These are phyloP conservation scores for Rhypophila decipiens DNA, from an alignment of 495 filamentous ascomycete species.

Conservation along the genomic window DNA sequence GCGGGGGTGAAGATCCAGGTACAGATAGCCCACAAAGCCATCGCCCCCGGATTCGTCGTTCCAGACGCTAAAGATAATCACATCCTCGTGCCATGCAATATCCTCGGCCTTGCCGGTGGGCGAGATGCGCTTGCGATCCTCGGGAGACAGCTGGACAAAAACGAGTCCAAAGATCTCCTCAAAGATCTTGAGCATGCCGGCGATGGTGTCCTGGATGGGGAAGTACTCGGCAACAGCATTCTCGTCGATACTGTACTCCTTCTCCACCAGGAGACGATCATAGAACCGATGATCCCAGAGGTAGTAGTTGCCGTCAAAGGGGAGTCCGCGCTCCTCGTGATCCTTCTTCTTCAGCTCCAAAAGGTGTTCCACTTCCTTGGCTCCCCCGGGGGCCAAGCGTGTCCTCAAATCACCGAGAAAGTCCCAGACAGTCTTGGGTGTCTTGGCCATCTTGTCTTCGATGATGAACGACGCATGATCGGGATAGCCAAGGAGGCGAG, in stretches of 20 bases:
- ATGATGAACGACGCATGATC: conserved; percentile 89
- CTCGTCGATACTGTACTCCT: conserved; percentile 83
- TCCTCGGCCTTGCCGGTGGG: conserved; percentile 52
- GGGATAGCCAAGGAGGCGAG: conserved; percentile 82
- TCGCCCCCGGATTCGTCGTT: conserved; percentile 51
- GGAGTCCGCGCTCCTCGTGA: conserved; percentile 46
- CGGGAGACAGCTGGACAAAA: conserved; percentile 69
- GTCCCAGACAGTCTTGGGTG: conserved; percentile 71
- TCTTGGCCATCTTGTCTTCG: conserved; percentile 98
- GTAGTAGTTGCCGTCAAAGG: conserved; percentile 70
- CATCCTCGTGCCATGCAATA: conserved; percentile 56
- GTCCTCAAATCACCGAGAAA: conserved; percentile 77
- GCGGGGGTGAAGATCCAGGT: conserved; percentile 57
- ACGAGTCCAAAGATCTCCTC: conserved; percentile 87
- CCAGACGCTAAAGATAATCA: conserved; percentile 59
- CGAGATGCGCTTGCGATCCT: conserved; percentile 41
- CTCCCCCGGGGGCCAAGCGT: conserved; percentile 68
- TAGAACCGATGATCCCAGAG: conserved; percentile 85
- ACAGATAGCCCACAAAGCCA: conserved; percentile 58
- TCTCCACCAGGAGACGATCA: conserved; percentile 85
- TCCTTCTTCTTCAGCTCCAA: conserved; percentile 77
- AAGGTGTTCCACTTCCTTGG: conserved; percentile 66
- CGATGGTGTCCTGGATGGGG: conserved; percentile 74
- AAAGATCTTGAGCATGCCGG: conserved; percentile 90
- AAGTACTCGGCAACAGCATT: conserved; percentile 91